A percentile compares a stretch with the other conserved stretches of the same genome.
phyloP scores from a whole-genome alignment of 2,329 filamentous ascomycete genomes.

The Hypoxylon sp. region DNA sequence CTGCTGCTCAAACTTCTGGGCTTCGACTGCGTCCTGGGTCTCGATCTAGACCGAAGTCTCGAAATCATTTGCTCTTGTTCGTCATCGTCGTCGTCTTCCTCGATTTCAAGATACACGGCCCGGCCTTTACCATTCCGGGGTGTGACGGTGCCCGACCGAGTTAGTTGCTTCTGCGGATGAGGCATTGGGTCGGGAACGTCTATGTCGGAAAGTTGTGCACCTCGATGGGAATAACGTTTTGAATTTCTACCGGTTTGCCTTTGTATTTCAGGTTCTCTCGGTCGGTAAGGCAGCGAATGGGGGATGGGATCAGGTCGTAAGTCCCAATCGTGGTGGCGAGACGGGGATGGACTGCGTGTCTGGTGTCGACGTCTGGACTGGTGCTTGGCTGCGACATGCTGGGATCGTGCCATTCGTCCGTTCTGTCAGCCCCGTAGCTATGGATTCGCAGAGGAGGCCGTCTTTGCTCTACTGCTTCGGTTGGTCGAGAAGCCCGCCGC shows the following conservation, averaged over 20 bases:
- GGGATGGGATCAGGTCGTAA: constrained; percentile 45
- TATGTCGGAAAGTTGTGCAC: constrained; percentile 47
- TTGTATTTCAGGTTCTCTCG: constrained; percentile 53
- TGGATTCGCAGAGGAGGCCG: constrained; percentile 46
- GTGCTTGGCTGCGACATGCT: constrained; percentile 50
- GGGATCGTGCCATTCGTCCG: constrained; percentile 52
- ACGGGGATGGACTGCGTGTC: constrained; percentile 48
- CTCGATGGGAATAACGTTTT: constrained; percentile 47
- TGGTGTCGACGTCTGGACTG: constrained; percentile 49
- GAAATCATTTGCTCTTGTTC: constrained; percentile 46
- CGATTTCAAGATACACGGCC: constrained; percentile 43
- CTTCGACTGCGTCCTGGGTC: constrained; percentile 44
- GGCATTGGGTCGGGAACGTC: constrained; percentile 49
- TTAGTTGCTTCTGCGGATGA: constrained; percentile 48
- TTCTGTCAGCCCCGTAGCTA: constrained; percentile 49
- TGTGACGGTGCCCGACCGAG: constrained; percentile 45
- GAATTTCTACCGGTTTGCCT: constrained; percentile 49
- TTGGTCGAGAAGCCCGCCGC: constrained; percentile 48
- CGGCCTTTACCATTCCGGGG: constrained; percentile 47
- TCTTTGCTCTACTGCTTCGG: constrained; percentile 46
- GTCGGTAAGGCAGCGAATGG: constrained; percentile 56
- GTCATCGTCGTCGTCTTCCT: constrained; percentile 47
- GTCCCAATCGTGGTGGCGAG: constrained; percentile 53
- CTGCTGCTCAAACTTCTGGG: constrained; percentile 30
- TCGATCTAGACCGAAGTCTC: constrained; percentile 45